Conservation (phyloP, 306 rosid species). For the Biancaea sappan region DNA sequence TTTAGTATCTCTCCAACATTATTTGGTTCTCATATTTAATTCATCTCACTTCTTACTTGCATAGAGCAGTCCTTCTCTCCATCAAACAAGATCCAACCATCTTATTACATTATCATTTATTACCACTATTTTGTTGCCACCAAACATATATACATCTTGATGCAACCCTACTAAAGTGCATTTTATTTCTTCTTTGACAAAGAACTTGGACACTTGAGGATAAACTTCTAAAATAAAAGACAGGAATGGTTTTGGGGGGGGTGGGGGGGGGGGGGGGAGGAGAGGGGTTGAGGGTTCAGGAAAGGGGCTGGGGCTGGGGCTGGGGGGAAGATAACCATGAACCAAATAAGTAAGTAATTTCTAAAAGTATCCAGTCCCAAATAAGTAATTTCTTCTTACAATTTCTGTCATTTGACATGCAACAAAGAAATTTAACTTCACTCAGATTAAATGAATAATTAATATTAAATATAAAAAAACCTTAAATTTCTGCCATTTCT, state of each 20-base stretch:
- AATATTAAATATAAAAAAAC: background rate
- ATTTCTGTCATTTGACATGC: too few relatives aligned
- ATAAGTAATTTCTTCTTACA: too few relatives aligned
- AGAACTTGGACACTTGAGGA: background rate
- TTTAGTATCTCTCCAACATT: conserved; percentile 6
- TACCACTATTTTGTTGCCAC: conserved; percentile 11
- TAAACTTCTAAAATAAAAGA: background rate
- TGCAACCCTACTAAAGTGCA: conserved; percentile 1
- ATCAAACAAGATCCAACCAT: too few relatives aligned
- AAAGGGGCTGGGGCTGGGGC: too few relatives aligned
- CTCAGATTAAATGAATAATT: too few relatives aligned
- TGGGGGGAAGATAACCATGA: too few relatives aligned
- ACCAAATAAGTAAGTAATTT: too few relatives aligned
- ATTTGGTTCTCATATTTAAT: conserved; percentile 24
- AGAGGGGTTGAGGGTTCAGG: too few relatives aligned
- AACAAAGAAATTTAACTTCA: too few relatives aligned
- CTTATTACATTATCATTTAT: background rate
- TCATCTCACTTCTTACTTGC: conserved; percentile 15
- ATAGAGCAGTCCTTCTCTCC: conserved; percentile 1
- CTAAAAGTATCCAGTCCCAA: too few relatives aligned
- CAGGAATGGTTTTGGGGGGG: too few relatives aligned
- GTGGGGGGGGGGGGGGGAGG: too few relatives aligned
- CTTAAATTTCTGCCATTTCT: background rate
- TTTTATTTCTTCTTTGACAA: conserved; percentile 27
- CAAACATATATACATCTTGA: background rate